Conservation (phyloP, 179 eudicot species). For the Beta lomatogona region DNA sequence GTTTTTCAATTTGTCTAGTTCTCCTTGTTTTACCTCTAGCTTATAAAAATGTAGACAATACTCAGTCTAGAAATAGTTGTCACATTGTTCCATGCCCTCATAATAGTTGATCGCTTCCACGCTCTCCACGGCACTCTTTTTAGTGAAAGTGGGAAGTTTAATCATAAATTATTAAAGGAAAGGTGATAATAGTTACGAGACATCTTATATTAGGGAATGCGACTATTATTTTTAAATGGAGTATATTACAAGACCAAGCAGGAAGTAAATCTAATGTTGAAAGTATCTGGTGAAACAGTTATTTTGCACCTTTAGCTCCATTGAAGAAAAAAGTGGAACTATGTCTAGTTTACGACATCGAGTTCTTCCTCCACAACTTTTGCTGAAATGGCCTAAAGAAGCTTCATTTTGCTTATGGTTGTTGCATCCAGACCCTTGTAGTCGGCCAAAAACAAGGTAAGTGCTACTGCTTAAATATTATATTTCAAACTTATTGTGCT, state of each 20-base stretch:
- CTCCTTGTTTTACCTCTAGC: background rate
- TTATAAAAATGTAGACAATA: background rate
- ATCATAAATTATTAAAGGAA: background rate
- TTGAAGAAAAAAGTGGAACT: conserved; percentile 79
- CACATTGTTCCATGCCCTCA: background rate
- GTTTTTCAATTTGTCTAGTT: conserved; percentile 1
- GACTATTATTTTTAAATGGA: background rate
- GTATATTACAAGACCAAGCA: background rate
- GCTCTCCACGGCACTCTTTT: background rate
- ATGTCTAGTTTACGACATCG: conserved; percentile 95
- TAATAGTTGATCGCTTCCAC: background rate
- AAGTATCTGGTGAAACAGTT: conserved; percentile 54
- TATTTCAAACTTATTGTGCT: background rate
- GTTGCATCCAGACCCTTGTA: conserved; percentile 87
- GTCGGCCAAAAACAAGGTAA: conserved; percentile 89
- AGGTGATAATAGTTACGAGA: background rate
- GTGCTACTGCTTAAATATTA: conserved; percentile 11
- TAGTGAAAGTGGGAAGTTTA: background rate
- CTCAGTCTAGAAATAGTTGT: background rate
- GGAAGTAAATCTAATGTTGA: conserved; percentile 22
- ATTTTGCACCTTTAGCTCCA: conserved; percentile 76
- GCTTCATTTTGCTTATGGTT: conserved; percentile 98
- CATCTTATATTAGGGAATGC: background rate
- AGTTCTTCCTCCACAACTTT: conserved; percentile 91
- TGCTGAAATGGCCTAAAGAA: conserved; percentile 94